Conservation (phyloP, 2,329 filamentous ascomycete species). For the Cladosporium sp. region DNA sequence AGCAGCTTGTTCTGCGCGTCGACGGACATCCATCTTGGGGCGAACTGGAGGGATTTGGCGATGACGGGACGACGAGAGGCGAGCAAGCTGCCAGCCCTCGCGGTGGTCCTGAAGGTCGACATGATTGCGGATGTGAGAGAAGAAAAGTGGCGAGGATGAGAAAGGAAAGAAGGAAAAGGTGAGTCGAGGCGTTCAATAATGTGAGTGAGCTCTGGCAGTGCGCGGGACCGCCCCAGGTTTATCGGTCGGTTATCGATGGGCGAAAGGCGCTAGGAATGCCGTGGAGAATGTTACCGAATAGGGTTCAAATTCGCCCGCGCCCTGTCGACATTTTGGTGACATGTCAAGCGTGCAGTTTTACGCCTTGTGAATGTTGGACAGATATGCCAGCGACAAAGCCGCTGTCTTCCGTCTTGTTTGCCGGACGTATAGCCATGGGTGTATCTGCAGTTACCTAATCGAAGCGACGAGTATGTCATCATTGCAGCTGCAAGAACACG, state of each 20-base stretch:
- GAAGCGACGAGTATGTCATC: no score
- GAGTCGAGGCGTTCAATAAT: slow-evolving; percentile 7
- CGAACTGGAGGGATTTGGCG: slow-evolving; percentile 27
- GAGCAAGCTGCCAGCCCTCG: slow-evolving; percentile 37
- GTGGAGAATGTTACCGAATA: slow-evolving; percentile 3
- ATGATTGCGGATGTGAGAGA: slow-evolving; percentile 26
- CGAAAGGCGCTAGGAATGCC: not conserved
- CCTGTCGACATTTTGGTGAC: slow-evolving; percentile 4
- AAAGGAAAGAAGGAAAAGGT: not conserved
- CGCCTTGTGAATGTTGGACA: not conserved
- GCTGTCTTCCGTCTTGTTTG: not conserved
- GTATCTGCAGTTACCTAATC: not conserved
- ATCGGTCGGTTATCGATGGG: slow-evolving; percentile 2
- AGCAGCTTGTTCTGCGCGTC: slow-evolving; percentile 66
- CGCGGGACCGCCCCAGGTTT: not conserved
- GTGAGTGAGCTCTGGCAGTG: not conserved
- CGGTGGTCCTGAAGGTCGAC: slow-evolving; percentile 38
- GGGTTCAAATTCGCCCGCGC: slow-evolving; percentile 7
- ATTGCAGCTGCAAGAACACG: no score
- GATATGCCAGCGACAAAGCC: slow-evolving; percentile 1
- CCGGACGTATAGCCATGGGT: not conserved
- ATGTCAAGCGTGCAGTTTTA: not conserved
- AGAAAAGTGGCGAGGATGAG: not conserved
- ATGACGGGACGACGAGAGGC: slow-evolving; percentile 30
- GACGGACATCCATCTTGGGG: slow-evolving; percentile 36